Base-by-base conservation (phyloP, 106 monocot species). In the Platanthera guangdongensis region DNA sequence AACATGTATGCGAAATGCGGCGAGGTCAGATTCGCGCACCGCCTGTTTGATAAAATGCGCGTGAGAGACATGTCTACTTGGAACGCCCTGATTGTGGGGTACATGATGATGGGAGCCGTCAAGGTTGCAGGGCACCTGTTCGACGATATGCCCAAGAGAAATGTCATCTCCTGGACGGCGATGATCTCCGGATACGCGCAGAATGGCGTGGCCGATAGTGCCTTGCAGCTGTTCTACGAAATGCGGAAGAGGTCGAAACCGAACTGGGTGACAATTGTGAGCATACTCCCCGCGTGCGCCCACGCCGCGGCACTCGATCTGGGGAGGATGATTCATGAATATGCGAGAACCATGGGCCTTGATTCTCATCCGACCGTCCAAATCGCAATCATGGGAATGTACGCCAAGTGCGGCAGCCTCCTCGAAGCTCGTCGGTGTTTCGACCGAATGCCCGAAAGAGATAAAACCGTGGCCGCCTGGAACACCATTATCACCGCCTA, bases 81-180 rank as follows among this genome's bases (percentile, higher is more conserved):
- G 92, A 92, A 89, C 15, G 85, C 86, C 0, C 76, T 92, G 9
- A 52, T 89, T 47, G 81, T 54, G 57, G 89, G 87, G 7, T 83
- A 89, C 71, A 69, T 85, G 25, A 77, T 87, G 60, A 77, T 79
- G 22, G 89, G 81, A 9, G 86, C 92, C 0, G 49, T 72, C 7
- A 50, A 68, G 7, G 65, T 82, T 51, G 89, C 89, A 18, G 15
- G 74, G 2, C 73, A 53, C 10, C 87, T 92, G 85, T 50, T 68
- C 50, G 77, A 9, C 19, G 78, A 81, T 28, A 87, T 89, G 21
- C 59, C 83, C 7, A 7, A n/a, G 12, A 89, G 89, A 8, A 89
- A 92, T 81, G 72, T 92, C 77, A 89, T 92, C 15, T 92, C 84
- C 22, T 92, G 92, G 92, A 92, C 89, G 47, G 79, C 89, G 0